These are phyloP conservation scores for Emergomyces orientalis DNA, from an alignment of 2,329 filamentous ascomycete genomes.

Conservation along the genomic window DNA sequence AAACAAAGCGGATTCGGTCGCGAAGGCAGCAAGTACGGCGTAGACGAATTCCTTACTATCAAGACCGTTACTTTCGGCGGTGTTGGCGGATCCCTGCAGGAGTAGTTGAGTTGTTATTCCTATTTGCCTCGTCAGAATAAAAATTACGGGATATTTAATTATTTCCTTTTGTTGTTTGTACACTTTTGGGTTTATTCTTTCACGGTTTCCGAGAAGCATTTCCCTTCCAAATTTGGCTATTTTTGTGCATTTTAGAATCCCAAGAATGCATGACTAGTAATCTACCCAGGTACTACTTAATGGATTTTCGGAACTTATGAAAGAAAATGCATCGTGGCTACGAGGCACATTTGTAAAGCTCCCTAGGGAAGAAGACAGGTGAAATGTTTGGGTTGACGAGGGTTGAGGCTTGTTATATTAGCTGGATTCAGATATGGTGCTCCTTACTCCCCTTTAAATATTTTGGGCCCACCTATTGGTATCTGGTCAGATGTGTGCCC, in stretches of 20 bases:
- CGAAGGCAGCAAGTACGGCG: constrained; percentile 68
- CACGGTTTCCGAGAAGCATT: not conserved
- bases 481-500: not conserved
- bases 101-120: constrained; percentile 13
- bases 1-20: constrained; percentile 74
- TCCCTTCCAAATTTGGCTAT: not conserved
- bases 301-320: not conserved
- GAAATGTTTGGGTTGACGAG: too few relatives aligned
- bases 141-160: not conserved
- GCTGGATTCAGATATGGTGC: too few relatives aligned
- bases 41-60: constrained; percentile 64
- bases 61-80: constrained; percentile 61
- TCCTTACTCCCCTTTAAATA: too few relatives aligned
- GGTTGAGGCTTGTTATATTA: too few relatives aligned
- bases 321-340: too few relatives aligned
- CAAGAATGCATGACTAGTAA: not conserved
- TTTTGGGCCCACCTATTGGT: too few relatives aligned
- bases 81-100: constrained; percentile 50
- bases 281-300: not conserved
- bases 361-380: too few relatives aligned
- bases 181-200: not conserved
- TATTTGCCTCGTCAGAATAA: not conserved
- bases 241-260: too few relatives aligned
- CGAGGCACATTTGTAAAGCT: not conserved
- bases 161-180: not conserved